phyloP scores from a whole-genome alignment of 2,329 filamentous ascomycete species.

The Parafenestella ontariensis region DNA sequence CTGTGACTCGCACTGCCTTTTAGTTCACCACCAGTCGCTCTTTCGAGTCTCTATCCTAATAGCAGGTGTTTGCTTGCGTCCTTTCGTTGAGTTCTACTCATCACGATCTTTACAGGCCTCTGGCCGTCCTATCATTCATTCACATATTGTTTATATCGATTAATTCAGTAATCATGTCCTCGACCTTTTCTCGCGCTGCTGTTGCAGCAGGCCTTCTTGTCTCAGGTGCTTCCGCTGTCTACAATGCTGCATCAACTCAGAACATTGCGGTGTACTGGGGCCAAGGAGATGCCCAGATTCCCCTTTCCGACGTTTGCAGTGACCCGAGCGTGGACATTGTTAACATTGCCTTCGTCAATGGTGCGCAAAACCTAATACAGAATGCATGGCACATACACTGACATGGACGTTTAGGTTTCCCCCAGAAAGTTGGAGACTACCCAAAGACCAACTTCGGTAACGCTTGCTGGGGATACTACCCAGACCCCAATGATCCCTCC shows the following conservation, averaged over 20 bases:
- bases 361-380: background rate
- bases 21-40: constrained; percentile 35
- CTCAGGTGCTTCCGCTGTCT: constrained; percentile 49
- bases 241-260: constrained; percentile 51
- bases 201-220: constrained; percentile 45
- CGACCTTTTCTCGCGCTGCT: constrained; percentile 38
- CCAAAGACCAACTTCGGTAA: constrained; percentile 61
- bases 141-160: constrained; percentile 27
- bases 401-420: constrained; percentile 50
- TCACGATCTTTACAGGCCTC: constrained; percentile 50
- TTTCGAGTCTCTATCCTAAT: constrained; percentile 38
- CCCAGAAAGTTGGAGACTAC: constrained; percentile 55
- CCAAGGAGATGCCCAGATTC: constrained; percentile 58
- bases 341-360: constrained; percentile 63
- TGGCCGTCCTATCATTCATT: constrained; percentile 49
- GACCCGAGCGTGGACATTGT: constrained; percentile 63
- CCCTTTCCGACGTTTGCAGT: constrained; percentile 59
- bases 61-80: constrained; percentile 60
- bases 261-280: constrained; percentile 65
- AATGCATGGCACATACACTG: background rate
- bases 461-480: constrained; percentile 55
- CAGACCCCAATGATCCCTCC: constrained; percentile 43
- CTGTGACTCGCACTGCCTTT: constrained; percentile 29
- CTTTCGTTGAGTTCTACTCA: constrained; percentile 57
- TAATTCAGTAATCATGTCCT: constrained; percentile 49